A percentile compares a stretch with the other conserved stretches of the same genome.
phyloP scores from a whole-genome alignment of 257 asterid genomes.

The Gentiana macrophylla region DNA sequence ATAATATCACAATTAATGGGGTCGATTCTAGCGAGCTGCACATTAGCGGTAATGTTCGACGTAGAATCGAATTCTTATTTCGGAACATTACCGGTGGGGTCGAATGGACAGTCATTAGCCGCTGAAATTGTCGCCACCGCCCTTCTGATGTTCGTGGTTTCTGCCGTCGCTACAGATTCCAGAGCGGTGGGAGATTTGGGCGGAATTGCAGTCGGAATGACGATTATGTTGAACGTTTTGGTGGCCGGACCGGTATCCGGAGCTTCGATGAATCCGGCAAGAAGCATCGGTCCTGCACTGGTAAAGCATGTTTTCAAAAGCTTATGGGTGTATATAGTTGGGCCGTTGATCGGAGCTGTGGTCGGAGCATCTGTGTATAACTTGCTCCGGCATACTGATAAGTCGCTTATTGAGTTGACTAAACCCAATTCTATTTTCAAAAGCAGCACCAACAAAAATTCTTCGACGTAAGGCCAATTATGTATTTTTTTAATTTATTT shows the following conservation, averaged over 20 bases:
- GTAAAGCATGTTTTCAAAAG: slow-evolving; percentile 37
- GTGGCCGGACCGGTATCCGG: slow-evolving; percentile 86
- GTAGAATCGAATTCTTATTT: slow-evolving; percentile 39
- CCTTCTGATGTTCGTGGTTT: slow-evolving; percentile 71
- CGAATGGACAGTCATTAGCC: slow-evolving; percentile 50
- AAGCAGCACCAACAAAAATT: neutral
- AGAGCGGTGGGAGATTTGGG: slow-evolving; percentile 53
- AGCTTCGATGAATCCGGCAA: slow-evolving; percentile 90
- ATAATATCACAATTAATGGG: slow-evolving; percentile 47
- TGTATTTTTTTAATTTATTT: too few species aligned
- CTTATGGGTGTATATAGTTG: slow-evolving; percentile 53
- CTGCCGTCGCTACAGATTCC: slow-evolving; percentile 37
- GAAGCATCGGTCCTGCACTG: slow-evolving; percentile 80
- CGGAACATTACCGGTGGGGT: slow-evolving; percentile 62
- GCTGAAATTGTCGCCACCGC: slow-evolving; percentile 57
- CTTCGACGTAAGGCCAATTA: too few species aligned
- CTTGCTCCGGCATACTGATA: slow-evolving; percentile 39
- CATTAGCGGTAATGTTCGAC: slow-evolving; percentile 36
- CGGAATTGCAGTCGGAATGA: slow-evolving; percentile 69
- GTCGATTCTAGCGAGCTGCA: slow-evolving; percentile 52
- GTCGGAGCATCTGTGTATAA: slow-evolving; percentile 49
- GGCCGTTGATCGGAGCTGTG: slow-evolving; percentile 50
- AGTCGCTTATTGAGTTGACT: slow-evolving; percentile 33
- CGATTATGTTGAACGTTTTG: slow-evolving; percentile 53
- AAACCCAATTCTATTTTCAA: slow-evolving; percentile 13